These are phyloP conservation scores for Exophiala oligosperma DNA, from an alignment of 2,329 filamentous ascomycete genomes.

Conservation along the genomic window DNA sequence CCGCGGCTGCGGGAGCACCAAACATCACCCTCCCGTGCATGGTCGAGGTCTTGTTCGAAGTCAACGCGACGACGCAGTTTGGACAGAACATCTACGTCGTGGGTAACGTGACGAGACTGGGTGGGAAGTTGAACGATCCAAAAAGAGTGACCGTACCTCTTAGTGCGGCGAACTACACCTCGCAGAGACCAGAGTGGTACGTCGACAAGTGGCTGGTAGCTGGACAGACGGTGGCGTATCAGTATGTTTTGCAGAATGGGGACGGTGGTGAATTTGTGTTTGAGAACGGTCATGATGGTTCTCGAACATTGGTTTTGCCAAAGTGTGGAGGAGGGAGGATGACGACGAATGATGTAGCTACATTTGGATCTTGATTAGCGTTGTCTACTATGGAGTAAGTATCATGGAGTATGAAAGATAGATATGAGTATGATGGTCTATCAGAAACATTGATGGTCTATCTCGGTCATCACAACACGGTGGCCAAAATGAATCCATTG, in stretches of 20 bases:
- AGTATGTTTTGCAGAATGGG: conserved; percentile 63
- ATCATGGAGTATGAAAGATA: no score
- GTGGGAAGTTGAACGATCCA: conserved; percentile 33
- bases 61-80: conserved; percentile 16
- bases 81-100: conserved; percentile 65
- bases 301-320: conserved; percentile 4
- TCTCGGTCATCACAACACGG: no score
- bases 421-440: no score
- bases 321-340: conserved; percentile 9
- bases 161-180: conserved; percentile 19
- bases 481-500: no score
- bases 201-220: conserved; percentile 55
- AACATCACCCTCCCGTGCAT: conserved; percentile 16
- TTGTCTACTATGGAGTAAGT: no score
- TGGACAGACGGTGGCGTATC: conserved; percentile 63
- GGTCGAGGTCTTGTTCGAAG: conserved; percentile 23
- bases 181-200: conserved; percentile 50
- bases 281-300: conserved; percentile 8
- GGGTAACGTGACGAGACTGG: conserved; percentile 60
- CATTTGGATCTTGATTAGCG: no score
- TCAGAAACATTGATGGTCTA: no score
- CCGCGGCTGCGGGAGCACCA: conserved; percentile 20
- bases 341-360: conserved; percentile 7
- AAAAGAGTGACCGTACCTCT: conserved; percentile 12
- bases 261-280: conserved; percentile 41